phyloP scores from a whole-genome alignment of 1,139 yeast genomes.

The Torulaspora pretoriensis region DNA sequence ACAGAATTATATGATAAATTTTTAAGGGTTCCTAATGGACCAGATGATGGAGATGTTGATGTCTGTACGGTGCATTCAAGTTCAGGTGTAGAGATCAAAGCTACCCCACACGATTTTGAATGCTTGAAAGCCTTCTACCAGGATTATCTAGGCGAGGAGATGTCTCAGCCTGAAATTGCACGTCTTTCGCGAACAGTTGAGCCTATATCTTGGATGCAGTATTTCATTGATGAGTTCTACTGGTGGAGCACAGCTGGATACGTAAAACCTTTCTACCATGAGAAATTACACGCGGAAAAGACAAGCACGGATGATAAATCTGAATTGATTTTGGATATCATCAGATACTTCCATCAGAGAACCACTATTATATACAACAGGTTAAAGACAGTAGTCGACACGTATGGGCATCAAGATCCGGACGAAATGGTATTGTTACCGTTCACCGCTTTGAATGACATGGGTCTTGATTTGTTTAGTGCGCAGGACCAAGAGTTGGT shows the following conservation, averaged over 20 bases:
- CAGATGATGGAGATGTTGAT: conserved; percentile 28
- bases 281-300: conserved; percentile 28
- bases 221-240: conserved; percentile 65
- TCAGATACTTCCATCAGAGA: conserved; percentile 30
- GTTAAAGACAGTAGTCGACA: conserved; percentile 18
- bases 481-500: conserved; percentile 28
- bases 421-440: conserved; percentile 19
- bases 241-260: conserved; percentile 90
- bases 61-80: conserved; percentile 28
- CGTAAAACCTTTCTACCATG: conserved; percentile 41
- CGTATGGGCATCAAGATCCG: conserved; percentile 14
- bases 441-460: conserved; percentile 19
- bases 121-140: conserved; percentile 20
- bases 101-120: conserved; percentile 40
- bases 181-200: conserved; percentile 35
- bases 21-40: conserved; percentile 37
- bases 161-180: conserved; percentile 27
- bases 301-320: conserved; percentile 27
- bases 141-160: conserved; percentile 19
- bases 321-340: conserved; percentile 34
- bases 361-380: conserved; percentile 19
- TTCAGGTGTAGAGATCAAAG: conserved; percentile 26
- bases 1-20: conserved; percentile 52
- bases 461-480: conserved; percentile 34
- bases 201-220: conserved; percentile 59